Conservation (phyloP, 495 filamentous ascomycete genomes). For the Amniculicola lignicola region DNA sequence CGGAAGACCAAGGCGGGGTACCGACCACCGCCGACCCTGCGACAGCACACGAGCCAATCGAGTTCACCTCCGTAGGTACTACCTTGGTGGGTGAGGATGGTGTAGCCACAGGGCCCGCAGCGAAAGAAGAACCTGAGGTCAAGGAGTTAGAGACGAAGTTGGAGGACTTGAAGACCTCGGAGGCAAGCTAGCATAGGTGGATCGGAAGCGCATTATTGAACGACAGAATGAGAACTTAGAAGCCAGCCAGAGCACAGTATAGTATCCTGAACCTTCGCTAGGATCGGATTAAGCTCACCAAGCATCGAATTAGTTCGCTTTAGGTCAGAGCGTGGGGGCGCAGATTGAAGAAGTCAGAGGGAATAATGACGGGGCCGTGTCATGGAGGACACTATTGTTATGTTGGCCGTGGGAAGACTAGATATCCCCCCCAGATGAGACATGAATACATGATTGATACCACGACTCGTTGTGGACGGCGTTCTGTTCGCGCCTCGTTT, state of each 20-base stretch:
- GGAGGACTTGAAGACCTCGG: neutral
- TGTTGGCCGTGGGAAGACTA: too few relatives aligned
- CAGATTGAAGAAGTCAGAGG: too few relatives aligned
- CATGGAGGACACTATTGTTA: too few relatives aligned
- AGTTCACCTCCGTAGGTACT: neutral
- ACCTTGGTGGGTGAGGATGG: neutral
- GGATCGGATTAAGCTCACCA: too few relatives aligned
- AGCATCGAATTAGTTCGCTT: too few relatives aligned
- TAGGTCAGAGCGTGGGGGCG: too few relatives aligned
- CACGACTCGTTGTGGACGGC: neutral
- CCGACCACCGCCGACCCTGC: neutral
- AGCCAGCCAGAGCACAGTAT: too few relatives aligned
- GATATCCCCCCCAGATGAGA: too few relatives aligned
- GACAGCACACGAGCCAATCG: neutral
- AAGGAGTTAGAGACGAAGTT: neutral
- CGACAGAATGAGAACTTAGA: too few relatives aligned
- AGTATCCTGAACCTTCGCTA: too few relatives aligned
- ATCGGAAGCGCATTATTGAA: too few relatives aligned
- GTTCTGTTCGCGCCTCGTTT: neutral
- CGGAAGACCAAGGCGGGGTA: slow-evolving; percentile 17
- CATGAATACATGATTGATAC: neutral
- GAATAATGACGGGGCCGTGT: too few relatives aligned
- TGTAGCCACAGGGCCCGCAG: neutral
- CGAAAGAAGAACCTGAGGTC: neutral
- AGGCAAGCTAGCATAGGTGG: slow-evolving; percentile 7